Base-by-base conservation (phyloP, 2,329 filamentous ascomycete species). In the Sporothrix dimorphospora region DNA sequence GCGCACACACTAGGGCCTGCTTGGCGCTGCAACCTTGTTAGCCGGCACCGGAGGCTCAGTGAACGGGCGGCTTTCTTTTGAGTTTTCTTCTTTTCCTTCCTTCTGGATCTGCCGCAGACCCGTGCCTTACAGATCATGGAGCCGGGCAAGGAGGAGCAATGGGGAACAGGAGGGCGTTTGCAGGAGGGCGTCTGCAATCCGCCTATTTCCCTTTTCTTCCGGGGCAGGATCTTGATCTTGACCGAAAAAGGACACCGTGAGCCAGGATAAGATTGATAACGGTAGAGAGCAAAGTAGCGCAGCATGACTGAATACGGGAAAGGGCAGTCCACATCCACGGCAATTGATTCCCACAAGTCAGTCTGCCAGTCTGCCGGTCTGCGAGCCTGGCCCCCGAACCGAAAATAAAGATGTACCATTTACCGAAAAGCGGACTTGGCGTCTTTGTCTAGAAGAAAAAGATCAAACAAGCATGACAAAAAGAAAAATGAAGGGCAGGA, bases 81-180 rank as follows among this genome's bases (percentile, higher is more conserved):
- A n/a, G n/a, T n/a, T 57, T 57, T 8, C 14, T 24, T 24, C 49
- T 34, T 19, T 57, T 57, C 53, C 14, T 8, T n/a, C 27, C 27
- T n/a, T 57, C 27, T 57, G 27, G 27, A 14, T 6, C 19, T 57
- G 27, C 53, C 53, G 14, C 14, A 34, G 27, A 14, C 53, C 53
- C 27, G 53, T 57, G 14, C 27, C 53, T 57, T 57, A 57, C 53
- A 34, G 53, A 57, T 57, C 53, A 57, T 34, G 53, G 45, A 47
- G 45, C 45, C 45, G 12, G 45, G 12, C 11, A 14, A 34, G 19
- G 14, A 19, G 24, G 8, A n/a, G 27, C 27, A n/a, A n/a, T n/a
- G n/a, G n/a, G n/a, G n/a, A n/a, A n/a, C 16, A 19, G 27, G 16
- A 57, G 19, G 53, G 53, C 14, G 53, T 30, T 57, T 57, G 45